Percentiles rank a stretch among this genome's conserved stretches.
These are phyloP conservation scores for Waltiozyma sp. DNA, from an alignment of 1,139 yeast genomes.

Conservation along the genomic window DNA sequence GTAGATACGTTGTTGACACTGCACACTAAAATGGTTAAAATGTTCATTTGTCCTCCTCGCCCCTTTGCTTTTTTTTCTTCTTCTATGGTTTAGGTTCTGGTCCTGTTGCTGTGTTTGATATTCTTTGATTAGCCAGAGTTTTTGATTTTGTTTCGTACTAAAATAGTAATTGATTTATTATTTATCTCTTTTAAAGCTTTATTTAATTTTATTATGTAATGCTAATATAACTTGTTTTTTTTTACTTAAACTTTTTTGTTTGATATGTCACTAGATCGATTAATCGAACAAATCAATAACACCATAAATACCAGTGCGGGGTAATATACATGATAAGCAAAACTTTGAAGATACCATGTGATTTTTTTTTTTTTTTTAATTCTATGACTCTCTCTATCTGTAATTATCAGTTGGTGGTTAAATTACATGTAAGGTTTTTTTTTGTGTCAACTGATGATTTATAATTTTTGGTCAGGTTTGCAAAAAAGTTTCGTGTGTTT, in stretches of 20 bases:
- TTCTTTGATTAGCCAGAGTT: not conserved
- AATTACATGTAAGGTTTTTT: too few species aligned
- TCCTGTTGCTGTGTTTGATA: not conserved
- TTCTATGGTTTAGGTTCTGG: not conserved
- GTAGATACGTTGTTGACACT: conserved; percentile 71
- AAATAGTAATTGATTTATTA: not conserved
- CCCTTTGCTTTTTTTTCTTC: not conserved
- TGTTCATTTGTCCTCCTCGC: too few species aligned
- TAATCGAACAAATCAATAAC: too few species aligned
- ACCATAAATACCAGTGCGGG: not conserved
- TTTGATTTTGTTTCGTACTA: not conserved
- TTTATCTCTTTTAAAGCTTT: not conserved
- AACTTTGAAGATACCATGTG: too few species aligned
- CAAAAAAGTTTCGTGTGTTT: too few species aligned
- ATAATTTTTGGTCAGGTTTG: too few species aligned
- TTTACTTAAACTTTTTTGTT: too few species aligned
- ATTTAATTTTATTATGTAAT: not conserved
- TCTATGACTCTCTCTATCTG: too few species aligned
- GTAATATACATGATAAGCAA: not conserved
- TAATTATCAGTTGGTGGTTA: not conserved
- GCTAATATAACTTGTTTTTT: too few species aligned
- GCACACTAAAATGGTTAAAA: conserved; percentile 29
- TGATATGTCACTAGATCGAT: too few species aligned
- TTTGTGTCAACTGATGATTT: too few species aligned
- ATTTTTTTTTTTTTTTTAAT: too few species aligned